Evolutionary conservation across 257 asterid species (phyloP), one percentile per base, ranked within the genome.

Genomic region (Henckelia pumila): DNA sequence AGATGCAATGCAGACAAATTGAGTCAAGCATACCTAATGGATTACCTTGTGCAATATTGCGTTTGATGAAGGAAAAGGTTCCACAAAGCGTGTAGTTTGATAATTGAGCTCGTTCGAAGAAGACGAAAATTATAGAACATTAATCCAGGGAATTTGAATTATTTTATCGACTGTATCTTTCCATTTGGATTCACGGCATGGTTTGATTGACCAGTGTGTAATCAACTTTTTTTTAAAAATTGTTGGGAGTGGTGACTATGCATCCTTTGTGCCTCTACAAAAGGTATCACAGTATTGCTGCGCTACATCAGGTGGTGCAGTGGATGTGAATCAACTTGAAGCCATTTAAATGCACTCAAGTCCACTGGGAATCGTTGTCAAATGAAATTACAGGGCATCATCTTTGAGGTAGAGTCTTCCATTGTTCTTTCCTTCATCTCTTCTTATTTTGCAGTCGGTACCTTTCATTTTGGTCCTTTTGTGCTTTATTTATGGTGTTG

Each of bases 1-100:
- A 67, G 81, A 72, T 11, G 79, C 91, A 1, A 76, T 76, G 90
- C 82, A 70, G 70, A 76, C 81, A 37, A 66, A 77, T 76, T 13
- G 22, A 2, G 66, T 63, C 30, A 52, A 32, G 58, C 69, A 32
- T 56, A 47, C 9, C 61, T 50, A 10, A n/a, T 61, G 66, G 71
- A 56, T 52, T 68, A 14, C 64, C 37, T 66, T 44, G 22, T 67
- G 67, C 65, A 24, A 59, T 55, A 26, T 69, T 47, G 58, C 67
- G 66, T 68, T 40, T 30, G 50, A 40, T 49, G 64, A 60, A 32
- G 33, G 68, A 49, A 71, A 47, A 63, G 6, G 70, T 35, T 24
- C 63, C 37, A 49, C 40, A 29, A 26, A 61, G 20, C 37, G 3
- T 56, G 49, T 26, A n/a, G 29, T 29, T 62, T 7, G 30, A 44